Percentiles rank a stretch among this genome's conserved stretches.
phyloP scores from a whole-genome alignment of 2,329 filamentous ascomycete species.

The Diaporthe sp. region DNA sequence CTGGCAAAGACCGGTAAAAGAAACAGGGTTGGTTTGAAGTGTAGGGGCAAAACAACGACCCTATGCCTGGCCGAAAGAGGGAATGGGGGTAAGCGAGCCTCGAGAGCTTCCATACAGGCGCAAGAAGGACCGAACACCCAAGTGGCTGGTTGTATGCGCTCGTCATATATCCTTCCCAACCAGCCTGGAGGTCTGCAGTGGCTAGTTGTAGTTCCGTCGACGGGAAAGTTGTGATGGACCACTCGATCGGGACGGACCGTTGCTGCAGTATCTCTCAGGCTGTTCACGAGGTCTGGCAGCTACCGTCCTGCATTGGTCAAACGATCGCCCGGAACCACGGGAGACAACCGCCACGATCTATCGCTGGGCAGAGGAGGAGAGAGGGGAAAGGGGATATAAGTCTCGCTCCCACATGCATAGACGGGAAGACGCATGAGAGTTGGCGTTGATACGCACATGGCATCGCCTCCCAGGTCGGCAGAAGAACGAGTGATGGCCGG shows the following conservation, averaged over 20 bases:
- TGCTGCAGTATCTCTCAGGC: conserved; percentile 23
- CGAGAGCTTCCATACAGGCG: conserved; percentile 1
- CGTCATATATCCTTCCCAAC: background rate
- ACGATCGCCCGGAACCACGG: conserved; percentile 10
- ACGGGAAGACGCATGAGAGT: conserved; percentile 36
- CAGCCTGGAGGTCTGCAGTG: background rate
- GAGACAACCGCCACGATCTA: conserved; percentile 20
- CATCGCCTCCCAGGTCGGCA: conserved; percentile 16
- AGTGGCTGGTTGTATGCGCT: background rate
- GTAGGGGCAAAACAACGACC: background rate
- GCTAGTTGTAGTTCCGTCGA: background rate
- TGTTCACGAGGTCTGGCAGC: conserved; percentile 31
- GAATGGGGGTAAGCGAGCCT: background rate
- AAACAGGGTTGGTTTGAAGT: background rate
- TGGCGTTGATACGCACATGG: conserved; percentile 21
- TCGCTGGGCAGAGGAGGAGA: conserved; percentile 11
- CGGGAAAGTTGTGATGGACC: conserved; percentile 13
- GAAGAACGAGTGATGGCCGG: conserved; percentile 9
- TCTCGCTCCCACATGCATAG: conserved; percentile 21
- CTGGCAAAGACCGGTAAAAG: background rate
- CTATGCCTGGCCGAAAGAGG: background rate
- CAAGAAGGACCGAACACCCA: background rate
- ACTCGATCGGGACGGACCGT: conserved; percentile 37
- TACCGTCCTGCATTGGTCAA: conserved; percentile 13
- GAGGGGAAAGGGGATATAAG: conserved; percentile 1